Evolutionary conservation across 2,329 filamentous ascomycete species (phyloP).

Genomic region (Fusarium compactum): DNA sequence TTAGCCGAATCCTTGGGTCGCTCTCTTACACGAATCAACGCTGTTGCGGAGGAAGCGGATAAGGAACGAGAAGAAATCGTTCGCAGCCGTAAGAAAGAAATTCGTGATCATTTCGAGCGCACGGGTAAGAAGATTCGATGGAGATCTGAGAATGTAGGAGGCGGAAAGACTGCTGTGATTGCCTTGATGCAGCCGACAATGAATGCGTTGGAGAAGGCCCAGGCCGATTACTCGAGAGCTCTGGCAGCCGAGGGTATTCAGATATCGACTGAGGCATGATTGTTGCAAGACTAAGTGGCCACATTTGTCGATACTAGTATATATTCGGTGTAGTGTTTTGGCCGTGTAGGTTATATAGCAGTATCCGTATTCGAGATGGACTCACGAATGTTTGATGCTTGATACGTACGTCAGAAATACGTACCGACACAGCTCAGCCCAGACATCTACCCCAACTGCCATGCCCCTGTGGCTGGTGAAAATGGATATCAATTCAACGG

Average conservation of each 20-base stretch:
- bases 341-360: not conserved
- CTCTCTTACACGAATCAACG: conserved; percentile 81
- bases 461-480: not conserved
- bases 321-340: not conserved
- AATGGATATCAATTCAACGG: not conserved
- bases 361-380: not conserved
- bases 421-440: not conserved
- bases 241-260: conserved; percentile 72
- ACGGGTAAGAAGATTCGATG: conserved; percentile 81
- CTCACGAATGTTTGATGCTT: not conserved
- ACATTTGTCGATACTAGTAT: not conserved
- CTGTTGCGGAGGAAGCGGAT: conserved; percentile 85
- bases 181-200: conserved; percentile 81
- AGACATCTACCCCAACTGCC: not conserved
- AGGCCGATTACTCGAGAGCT: conserved; percentile 77
- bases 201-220: conserved; percentile 76
- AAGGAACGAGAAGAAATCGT: conserved; percentile 76
- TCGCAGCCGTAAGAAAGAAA: conserved; percentile 74
- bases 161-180: conserved; percentile 80
- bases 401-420: not conserved
- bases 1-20: conserved; percentile 84
- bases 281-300: not conserved
- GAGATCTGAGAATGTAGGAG: conserved; percentile 75
- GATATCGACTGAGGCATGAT: conserved; percentile 57
- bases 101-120: conserved; percentile 75